phyloP scores from a whole-genome alignment of 129 eudicot species.

The Centella asiatica region DNA sequence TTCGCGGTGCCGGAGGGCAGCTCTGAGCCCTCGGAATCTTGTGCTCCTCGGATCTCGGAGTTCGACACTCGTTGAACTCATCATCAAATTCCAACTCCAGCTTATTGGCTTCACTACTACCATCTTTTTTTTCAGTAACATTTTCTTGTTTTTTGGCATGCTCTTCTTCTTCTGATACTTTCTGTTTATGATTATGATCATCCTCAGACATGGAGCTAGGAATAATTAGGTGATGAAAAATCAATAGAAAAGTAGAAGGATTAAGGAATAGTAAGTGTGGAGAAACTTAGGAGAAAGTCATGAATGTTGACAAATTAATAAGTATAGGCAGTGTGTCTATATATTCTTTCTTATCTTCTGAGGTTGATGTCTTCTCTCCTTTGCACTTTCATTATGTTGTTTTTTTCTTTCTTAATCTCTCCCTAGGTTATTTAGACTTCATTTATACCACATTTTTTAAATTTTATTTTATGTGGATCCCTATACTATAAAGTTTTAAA shows the following conservation, averaged over 20 bases:
- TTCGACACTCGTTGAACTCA: slow-evolving; percentile 21
- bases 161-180: not conserved
- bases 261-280: not conserved
- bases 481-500: too few relatives aligned
- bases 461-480: too few relatives aligned
- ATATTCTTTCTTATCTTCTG: slow-evolving; percentile 4
- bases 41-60: slow-evolving; percentile 27
- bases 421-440: not conserved
- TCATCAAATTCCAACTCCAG: not conserved
- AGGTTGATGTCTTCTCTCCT: not conserved
- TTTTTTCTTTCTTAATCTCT: not conserved
- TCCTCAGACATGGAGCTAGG: not conserved
- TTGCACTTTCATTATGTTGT: not conserved
- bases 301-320: not conserved
- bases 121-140: not conserved
- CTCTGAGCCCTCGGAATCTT: slow-evolving; percentile 21
- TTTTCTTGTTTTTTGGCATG: not conserved
- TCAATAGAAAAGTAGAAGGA: not conserved
- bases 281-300: too few relatives aligned
- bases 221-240: not conserved
- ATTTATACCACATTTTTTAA: too few relatives aligned
- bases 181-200: not conserved
- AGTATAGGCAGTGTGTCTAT: not conserved
- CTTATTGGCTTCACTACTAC: not conserved
- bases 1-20: slow-evolving; percentile 25